Evolutionary conservation across 2,329 filamentous ascomycete species (phyloP).

Genomic region (Phyllachora maydis): DNA sequence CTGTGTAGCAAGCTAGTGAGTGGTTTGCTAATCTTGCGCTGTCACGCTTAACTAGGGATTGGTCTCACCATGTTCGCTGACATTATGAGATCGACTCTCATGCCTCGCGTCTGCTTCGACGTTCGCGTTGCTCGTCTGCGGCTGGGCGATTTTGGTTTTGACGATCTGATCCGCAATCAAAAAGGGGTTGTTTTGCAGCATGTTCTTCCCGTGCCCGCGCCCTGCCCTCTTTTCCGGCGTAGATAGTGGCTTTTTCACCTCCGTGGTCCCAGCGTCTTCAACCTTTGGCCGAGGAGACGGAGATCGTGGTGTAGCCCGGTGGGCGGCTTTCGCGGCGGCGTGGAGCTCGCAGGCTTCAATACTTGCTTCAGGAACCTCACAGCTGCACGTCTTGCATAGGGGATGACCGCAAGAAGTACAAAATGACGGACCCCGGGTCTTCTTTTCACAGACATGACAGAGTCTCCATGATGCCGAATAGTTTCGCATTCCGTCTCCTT

Average conservation of each 20-base stretch:
- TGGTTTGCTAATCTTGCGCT: too few species aligned
- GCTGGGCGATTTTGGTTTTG: constrained; percentile 2
- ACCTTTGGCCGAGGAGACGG: too few species aligned
- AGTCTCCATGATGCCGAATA: constrained; percentile 12
- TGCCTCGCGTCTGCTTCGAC: neutral
- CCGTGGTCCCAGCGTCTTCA: too few species aligned
- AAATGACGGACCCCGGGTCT: constrained; percentile 14
- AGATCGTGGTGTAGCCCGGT: constrained; percentile 3
- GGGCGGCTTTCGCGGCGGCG: constrained; percentile 3
- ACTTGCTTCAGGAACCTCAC: constrained; percentile 10
- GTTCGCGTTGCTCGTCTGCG: constrained; percentile 3
- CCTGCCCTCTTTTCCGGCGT: constrained; percentile 2
- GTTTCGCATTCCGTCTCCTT: constrained; percentile 12
- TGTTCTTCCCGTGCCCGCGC: constrained; percentile 1
- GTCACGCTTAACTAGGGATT: too few species aligned
- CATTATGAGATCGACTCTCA: too few species aligned
- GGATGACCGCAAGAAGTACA: constrained; percentile 29
- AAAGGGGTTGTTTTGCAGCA: constrained; percentile 7
- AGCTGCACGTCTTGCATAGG: constrained; percentile 24
- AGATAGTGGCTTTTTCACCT: too few species aligned
- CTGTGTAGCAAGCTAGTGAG: too few species aligned
- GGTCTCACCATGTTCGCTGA: too few species aligned
- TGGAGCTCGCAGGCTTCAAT: constrained; percentile 6
- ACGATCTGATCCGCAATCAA: constrained; percentile 7
- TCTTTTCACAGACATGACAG: constrained; percentile 28